Conservation (phyloP, 345 rosid species). For the Eucalyptus cloeziana region DNA sequence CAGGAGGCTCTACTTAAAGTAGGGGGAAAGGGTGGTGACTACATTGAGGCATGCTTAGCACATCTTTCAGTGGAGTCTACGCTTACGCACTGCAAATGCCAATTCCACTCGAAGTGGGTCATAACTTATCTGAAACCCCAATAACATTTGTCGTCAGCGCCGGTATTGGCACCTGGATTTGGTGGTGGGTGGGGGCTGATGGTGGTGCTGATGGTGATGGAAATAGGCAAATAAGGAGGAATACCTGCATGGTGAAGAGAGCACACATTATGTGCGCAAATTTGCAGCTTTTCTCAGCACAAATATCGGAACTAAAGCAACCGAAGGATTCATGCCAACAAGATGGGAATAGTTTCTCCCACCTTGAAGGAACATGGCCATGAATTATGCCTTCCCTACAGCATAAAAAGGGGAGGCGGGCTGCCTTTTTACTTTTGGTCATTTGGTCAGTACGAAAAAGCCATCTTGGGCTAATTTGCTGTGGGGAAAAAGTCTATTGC, state of each 20-base stretch:
- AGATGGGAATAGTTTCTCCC: background rate
- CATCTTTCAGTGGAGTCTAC: background rate
- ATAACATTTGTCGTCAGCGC: background rate
- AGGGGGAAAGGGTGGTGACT: background rate
- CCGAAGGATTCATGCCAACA: background rate
- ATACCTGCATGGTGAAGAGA: background rate
- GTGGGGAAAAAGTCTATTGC: background rate
- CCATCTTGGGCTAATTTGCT: background rate
- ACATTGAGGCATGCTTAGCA: background rate
- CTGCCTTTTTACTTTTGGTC: background rate
- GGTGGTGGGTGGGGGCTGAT: background rate
- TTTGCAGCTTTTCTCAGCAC: background rate
- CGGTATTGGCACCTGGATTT: background rate
- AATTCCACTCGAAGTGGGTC: conserved; percentile 18
- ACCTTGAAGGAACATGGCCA: background rate
- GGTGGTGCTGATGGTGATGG: background rate
- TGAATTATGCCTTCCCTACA: background rate
- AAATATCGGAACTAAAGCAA: background rate
- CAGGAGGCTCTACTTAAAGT: background rate
- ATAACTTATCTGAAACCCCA: conserved; percentile 1
- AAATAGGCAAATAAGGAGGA: background rate
- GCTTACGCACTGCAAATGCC: background rate
- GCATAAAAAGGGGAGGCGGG: background rate
- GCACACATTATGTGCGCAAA: background rate
- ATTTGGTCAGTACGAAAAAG: background rate